Conservation (phyloP, 2,329 filamentous ascomycete species). For the Sarocladium kiliense region DNA sequence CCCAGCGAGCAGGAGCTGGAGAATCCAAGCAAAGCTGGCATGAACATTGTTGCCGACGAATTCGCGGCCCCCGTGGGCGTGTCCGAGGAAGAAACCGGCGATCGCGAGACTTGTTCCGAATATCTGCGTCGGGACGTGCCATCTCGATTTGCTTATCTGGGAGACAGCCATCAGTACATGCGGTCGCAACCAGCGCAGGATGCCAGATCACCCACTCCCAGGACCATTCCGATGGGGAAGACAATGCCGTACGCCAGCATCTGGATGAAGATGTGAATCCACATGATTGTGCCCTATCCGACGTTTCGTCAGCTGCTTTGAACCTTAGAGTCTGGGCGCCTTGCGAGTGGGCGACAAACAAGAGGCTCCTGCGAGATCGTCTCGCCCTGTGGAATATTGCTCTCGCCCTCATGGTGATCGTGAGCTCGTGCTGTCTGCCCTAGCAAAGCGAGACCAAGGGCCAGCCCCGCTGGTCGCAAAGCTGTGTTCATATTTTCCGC, state of each 20-base stretch:
- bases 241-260: conserved; percentile 83
- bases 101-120: conserved; percentile 70
- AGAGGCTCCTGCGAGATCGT: conserved; percentile 68
- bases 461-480: background rate
- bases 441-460: background rate
- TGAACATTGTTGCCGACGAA: conserved; percentile 75
- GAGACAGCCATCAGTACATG: conserved; percentile 5
- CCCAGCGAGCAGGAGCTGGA: conserved; percentile 72
- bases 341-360: conserved; percentile 38
- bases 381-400: conserved; percentile 62
- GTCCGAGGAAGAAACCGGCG: conserved; percentile 84
- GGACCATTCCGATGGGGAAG: conserved; percentile 91
- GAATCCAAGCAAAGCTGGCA: conserved; percentile 68
- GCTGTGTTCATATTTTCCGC: background rate
- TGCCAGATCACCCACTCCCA: conserved; percentile 60
- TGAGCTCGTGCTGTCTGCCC: conserved; percentile 28
- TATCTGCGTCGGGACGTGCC: conserved; percentile 88
- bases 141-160: conserved; percentile 82
- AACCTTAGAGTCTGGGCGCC: background rate
- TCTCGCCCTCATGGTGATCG: conserved; percentile 41
- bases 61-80: conserved; percentile 82
- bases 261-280: conserved; percentile 90
- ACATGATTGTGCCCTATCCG: conserved; percentile 71
- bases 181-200: background rate
- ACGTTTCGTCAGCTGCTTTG: conserved; percentile 24